These are phyloP conservation scores for Trichoderma afroharzianum DNA, from an alignment of 2,329 filamentous ascomycete genomes.

Conservation along the genomic window DNA sequence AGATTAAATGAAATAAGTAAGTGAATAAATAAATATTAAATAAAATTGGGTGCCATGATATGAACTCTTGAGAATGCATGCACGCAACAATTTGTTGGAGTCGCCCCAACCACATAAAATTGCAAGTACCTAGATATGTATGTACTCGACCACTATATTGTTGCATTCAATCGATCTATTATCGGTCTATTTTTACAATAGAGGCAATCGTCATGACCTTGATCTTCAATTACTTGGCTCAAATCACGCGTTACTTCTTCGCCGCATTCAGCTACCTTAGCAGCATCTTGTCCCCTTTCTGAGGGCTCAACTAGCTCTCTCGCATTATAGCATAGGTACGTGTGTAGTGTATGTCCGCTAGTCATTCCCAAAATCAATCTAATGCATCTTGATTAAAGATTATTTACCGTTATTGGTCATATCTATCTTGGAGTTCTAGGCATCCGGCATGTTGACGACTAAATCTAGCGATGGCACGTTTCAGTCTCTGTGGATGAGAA, in stretches of 20 bases:
- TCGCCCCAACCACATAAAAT: background rate
- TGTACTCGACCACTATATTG: background rate
- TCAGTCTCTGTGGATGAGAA: background rate
- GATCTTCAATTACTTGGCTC: background rate
- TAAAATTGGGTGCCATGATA: background rate
- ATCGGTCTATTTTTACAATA: background rate
- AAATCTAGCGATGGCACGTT: background rate
- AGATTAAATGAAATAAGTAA: background rate
- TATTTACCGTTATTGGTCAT: rapidly evolving
- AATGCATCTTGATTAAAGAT: background rate
- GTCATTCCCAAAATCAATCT: background rate
- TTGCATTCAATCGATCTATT: background rate
- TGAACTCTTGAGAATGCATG: background rate
- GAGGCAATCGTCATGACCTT: background rate
- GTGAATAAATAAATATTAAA: background rate
- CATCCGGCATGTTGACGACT: background rate
- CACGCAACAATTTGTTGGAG: background rate
- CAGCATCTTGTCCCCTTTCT: background rate
- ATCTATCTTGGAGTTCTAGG: background rate
- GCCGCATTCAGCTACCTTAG: background rate
- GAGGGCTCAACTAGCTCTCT: background rate
- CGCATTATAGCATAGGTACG: background rate
- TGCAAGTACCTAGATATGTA: background rate
- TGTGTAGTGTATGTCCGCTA: rapidly evolving
- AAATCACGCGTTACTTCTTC: background rate